A percentile compares a stretch with the other conserved stretches of the same genome.
Conservation (phyloP, 495 filamentous ascomycete genomes). For the Aspergillus cavernicola region DNA sequence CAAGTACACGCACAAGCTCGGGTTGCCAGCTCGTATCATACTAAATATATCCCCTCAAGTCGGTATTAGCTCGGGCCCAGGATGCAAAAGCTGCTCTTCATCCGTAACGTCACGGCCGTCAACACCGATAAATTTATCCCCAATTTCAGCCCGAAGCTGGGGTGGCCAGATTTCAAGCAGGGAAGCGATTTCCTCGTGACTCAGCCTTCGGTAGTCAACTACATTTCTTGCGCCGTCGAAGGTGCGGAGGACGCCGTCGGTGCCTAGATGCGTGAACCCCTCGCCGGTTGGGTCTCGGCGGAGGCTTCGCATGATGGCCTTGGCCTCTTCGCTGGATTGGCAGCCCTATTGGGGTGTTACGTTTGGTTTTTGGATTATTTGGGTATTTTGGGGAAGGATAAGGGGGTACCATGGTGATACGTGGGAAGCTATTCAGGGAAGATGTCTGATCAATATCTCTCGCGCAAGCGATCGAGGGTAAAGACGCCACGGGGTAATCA, state of each 20-base stretch:
- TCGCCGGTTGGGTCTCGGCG: neutral
- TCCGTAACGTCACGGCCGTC: neutral
- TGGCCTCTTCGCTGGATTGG: neutral
- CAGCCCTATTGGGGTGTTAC: neutral
- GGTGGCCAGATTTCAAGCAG: neutral
- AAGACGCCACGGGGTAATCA: too few species aligned
- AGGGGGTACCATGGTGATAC: too few species aligned
- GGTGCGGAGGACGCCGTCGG: neutral
- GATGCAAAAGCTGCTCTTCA: neutral
- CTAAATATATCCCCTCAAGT: too few species aligned
- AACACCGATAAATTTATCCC: neutral
- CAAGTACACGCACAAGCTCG: too few species aligned
- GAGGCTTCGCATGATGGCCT: neutral
- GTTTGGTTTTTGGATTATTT: neutral
- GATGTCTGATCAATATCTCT: too few species aligned
- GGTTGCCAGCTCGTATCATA: too few species aligned
- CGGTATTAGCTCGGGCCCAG: neutral
- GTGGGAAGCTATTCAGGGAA: too few species aligned
- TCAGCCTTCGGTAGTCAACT: neutral
- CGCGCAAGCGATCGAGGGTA: too few species aligned
- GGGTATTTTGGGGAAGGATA: too few species aligned
- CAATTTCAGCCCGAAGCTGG: neutral
- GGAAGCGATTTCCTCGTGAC: neutral
- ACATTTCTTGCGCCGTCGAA: neutral
- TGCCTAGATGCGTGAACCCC: neutral